phyloP scores from a whole-genome alignment of 176 grass and related monocot genomes.

The Zoysia pacifica region DNA sequence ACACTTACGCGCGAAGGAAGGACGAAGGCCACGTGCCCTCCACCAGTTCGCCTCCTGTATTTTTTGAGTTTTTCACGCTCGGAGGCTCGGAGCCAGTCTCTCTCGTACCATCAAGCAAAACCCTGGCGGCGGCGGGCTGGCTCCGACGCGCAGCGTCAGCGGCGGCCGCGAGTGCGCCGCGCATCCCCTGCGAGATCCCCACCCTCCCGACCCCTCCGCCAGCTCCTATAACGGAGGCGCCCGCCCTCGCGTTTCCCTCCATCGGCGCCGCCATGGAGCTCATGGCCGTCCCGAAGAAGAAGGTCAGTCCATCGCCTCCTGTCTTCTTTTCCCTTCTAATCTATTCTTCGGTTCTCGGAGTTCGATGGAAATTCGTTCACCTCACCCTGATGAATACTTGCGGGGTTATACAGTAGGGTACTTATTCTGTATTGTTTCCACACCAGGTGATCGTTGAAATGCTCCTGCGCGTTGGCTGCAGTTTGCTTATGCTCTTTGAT shows the following conservation, averaged over 20 bases:
- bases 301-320: conserved; percentile 41
- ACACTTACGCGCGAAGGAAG: no score
- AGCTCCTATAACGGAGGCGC: conserved; percentile 20
- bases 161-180: conserved; percentile 35
- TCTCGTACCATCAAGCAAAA: background rate
- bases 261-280: conserved; percentile 55
- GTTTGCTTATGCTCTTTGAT: background rate
- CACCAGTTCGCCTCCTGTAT: no score
- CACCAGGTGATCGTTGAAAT: background rate
- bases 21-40: no score
- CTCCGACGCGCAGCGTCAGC: conserved; percentile 48
- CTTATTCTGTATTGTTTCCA: background rate
- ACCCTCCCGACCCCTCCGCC: conserved; percentile 12
- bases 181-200: conserved; percentile 32
- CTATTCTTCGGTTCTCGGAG: conserved; percentile 6
- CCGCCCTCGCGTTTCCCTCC: conserved; percentile 37
- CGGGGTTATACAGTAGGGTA: no score
- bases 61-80: no score
- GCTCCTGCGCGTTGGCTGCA: background rate
- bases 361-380: background rate
- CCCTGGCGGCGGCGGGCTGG: conserved; percentile 53
- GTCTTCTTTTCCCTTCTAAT: background rate
- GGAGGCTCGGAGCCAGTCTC: no score
- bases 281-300: conserved; percentile 91
- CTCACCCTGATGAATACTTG: background rate